Evolutionary conservation across 2,329 filamentous ascomycete species (phyloP).

Genomic region (Phaeosphaeriaceae sp.): DNA sequence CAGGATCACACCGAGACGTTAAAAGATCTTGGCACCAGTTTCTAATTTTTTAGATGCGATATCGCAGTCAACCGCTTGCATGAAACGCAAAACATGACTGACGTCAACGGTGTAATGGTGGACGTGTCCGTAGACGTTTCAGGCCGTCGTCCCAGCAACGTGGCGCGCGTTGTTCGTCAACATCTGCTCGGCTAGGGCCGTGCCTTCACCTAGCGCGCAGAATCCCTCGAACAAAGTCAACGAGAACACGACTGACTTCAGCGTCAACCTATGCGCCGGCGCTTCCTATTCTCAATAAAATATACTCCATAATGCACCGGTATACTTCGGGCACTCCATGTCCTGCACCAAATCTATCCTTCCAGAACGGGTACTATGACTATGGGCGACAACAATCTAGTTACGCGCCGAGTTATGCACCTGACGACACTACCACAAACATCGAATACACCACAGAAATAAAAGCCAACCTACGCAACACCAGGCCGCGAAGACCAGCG

Average conservation of each 20-base stretch:
- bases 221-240: slow-evolving; percentile 14
- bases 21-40: too few species aligned
- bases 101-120: too few species aligned
- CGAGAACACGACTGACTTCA: not conserved
- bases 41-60: too few species aligned
- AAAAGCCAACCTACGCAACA: slow-evolving; percentile 33
- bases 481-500: slow-evolving; percentile 43
- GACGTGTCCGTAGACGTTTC: too few species aligned
- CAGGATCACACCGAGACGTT: too few species aligned
- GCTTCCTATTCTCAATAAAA: slow-evolving; percentile 15
- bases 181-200: too few species aligned
- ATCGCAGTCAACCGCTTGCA: too few species aligned
- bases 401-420: slow-evolving; percentile 42
- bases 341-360: slow-evolving; percentile 39
- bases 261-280: slow-evolving; percentile 24
- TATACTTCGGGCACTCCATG: slow-evolving; percentile 46
- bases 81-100: too few species aligned
- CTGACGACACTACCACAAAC: slow-evolving; percentile 45
- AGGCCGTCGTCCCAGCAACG: too few species aligned
- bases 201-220: slow-evolving; percentile 2
- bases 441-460: slow-evolving; percentile 49
- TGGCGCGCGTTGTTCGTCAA: too few species aligned
- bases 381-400: slow-evolving; percentile 31
- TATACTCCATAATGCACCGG: slow-evolving; percentile 37
- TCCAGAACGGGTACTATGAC: slow-evolving; percentile 33